A percentile compares a stretch with the other conserved stretches of the same genome.
These are phyloP conservation scores for Waltergamsia citrina DNA, from an alignment of 2,329 filamentous ascomycete species.

Conservation along the genomic window DNA sequence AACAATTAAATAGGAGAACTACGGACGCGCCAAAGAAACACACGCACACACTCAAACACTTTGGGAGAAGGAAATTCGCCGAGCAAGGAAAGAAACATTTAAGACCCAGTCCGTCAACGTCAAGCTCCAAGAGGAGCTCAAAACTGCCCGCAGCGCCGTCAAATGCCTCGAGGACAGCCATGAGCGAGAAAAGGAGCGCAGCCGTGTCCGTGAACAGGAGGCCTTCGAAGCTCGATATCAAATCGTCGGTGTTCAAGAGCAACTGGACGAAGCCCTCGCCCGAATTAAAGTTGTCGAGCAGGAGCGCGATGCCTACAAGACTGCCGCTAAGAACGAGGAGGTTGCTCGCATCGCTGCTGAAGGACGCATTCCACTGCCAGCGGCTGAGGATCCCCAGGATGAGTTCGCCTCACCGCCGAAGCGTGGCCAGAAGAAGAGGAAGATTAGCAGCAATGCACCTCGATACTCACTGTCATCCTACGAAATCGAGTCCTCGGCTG, in stretches of 20 bases:
- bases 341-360: slow-evolving; percentile 64
- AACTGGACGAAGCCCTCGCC: slow-evolving; percentile 54
- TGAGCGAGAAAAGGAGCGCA: slow-evolving; percentile 53
- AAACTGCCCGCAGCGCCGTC: slow-evolving; percentile 44
- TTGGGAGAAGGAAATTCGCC: slow-evolving; percentile 67
- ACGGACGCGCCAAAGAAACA: slow-evolving; percentile 60
- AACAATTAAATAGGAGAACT: slow-evolving; percentile 57
- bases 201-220: slow-evolving; percentile 55
- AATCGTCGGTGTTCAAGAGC: slow-evolving; percentile 55
- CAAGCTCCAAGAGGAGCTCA: slow-evolving; percentile 67
- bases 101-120: slow-evolving; percentile 61
- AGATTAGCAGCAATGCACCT: slow-evolving; percentile 23
- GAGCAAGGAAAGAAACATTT: slow-evolving; percentile 63
- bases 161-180: slow-evolving; percentile 50
- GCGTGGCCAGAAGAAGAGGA: slow-evolving; percentile 9
- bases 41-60: slow-evolving; percentile 55
- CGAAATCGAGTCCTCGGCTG: slow-evolving; percentile 44
- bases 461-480: slow-evolving; percentile 36
- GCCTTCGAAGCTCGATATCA: slow-evolving; percentile 59
- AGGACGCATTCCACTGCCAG: slow-evolving; percentile 58
- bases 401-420: slow-evolving; percentile 56
- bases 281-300: slow-evolving; percentile 58
- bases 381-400: slow-evolving; percentile 39
- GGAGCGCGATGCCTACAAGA: slow-evolving; percentile 67
- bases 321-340: slow-evolving; percentile 63